Percentiles rank a stretch among this genome's conserved stretches.
These are phyloP conservation scores for Phoma sp. DNA, from an alignment of 2,329 filamentous ascomycete species.

Conservation along the genomic window DNA sequence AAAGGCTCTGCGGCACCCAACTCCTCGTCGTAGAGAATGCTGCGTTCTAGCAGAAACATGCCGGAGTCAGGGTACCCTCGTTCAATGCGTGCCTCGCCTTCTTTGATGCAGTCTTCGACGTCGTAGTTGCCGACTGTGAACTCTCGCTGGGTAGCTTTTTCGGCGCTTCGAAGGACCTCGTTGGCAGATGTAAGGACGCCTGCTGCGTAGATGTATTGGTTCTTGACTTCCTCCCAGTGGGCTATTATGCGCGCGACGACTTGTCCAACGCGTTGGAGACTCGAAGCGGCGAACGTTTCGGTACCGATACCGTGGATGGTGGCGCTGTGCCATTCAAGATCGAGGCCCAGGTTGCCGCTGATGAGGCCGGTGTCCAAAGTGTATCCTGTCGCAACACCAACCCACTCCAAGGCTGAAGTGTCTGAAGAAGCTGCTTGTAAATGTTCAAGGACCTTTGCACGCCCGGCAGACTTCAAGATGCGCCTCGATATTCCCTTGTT, in stretches of 20 bases:
- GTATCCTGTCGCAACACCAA: constrained; percentile 45
- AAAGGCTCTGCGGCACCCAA: constrained; percentile 37
- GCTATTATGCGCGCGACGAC: constrained; percentile 35
- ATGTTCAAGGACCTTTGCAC: constrained; percentile 41
- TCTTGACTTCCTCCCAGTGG: constrained; percentile 45
- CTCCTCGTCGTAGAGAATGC: constrained; percentile 46
- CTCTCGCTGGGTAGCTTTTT: constrained; percentile 33
- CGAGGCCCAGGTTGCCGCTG: constrained; percentile 47
- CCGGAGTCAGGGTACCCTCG: constrained; percentile 49
- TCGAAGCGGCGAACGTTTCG: constrained; percentile 47
- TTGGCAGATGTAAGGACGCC: constrained; percentile 43
- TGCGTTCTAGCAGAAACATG: constrained; percentile 50
- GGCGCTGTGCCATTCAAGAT: constrained; percentile 51
- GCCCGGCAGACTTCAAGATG: constrained; percentile 37
- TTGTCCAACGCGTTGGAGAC: constrained; percentile 40
- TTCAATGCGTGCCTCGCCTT: constrained; percentile 46
- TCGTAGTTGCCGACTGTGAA: constrained; percentile 45
- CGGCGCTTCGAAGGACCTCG: constrained; percentile 39
- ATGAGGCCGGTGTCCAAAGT: constrained; percentile 43
- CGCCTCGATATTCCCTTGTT: constrained; percentile 41
- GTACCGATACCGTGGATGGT: constrained; percentile 47
- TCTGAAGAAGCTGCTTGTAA: constrained; percentile 25
- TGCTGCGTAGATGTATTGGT: constrained; percentile 47
- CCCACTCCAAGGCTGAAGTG: constrained; percentile 39
- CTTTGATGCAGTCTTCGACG: constrained; percentile 44